Percentiles rank a stretch among this genome's conserved stretches.
phyloP scores from a whole-genome alignment of 441 rosid species.

The Croton laevigatus region DNA sequence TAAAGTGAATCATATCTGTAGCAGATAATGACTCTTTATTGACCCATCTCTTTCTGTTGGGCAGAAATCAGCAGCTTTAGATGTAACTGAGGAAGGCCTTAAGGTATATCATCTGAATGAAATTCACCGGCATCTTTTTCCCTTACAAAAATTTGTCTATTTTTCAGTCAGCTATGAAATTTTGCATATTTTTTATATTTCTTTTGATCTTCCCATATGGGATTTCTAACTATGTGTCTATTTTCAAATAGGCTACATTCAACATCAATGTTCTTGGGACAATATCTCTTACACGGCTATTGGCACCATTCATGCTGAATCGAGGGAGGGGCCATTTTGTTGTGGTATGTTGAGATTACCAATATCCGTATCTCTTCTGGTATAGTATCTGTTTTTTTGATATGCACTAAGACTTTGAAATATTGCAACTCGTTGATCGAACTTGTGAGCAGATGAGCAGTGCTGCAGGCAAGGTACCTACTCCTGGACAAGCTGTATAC shows the following conservation, averaged over 20 bases:
- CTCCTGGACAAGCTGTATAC: conserved; percentile 93
- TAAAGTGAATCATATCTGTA: neutral
- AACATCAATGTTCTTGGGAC: conserved; percentile 83
- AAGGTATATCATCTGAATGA: conserved; percentile 48
- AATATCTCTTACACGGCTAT: conserved; percentile 71
- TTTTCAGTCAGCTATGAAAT: neutral
- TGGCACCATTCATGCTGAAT: conserved; percentile 73
- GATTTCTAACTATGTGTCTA: conserved; percentile 18
- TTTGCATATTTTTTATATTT: neutral
- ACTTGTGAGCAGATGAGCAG: conserved; percentile 71
- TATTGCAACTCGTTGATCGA: neutral
- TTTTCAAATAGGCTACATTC: conserved; percentile 61
- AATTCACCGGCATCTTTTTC: conserved; percentile 1
- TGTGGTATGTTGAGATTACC: conserved; percentile 61
- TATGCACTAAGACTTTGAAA: neutral
- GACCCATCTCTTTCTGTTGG: conserved; percentile 15
- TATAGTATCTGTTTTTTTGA: neutral
- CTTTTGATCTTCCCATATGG: neutral
- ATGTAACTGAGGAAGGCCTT: conserved; percentile 67
- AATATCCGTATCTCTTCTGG: neutral
- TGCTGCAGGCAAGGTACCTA: conserved; percentile 94
- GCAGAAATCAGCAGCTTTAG: conserved; percentile 82
- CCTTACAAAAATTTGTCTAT: neutral
- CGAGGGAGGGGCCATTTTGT: conserved; percentile 88
- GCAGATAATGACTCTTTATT: conserved; percentile 5